phyloP scores from a whole-genome alignment of 1,139 yeast genomes.

The Protomyces lactucae-debilis region DNA sequence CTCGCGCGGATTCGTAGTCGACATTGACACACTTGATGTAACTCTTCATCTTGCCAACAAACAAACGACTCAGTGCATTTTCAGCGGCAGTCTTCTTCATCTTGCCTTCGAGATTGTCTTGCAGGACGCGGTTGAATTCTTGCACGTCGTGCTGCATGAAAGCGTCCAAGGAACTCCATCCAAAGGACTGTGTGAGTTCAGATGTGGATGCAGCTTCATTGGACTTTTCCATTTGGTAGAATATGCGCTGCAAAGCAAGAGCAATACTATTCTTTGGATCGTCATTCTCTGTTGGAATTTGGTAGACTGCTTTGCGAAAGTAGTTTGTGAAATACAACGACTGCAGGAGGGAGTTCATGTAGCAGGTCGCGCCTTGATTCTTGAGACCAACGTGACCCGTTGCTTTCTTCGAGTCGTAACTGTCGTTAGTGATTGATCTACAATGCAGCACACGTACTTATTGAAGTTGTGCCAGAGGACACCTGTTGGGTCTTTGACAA shows the following conservation, averaged over 20 bases:
- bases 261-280: slow-evolving; percentile 59
- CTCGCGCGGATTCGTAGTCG: slow-evolving; percentile 87
- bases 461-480: slow-evolving; percentile 83
- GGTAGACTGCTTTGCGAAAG: slow-evolving; percentile 74
- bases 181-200: slow-evolving; percentile 85
- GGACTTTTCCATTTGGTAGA: slow-evolving; percentile 71
- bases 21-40: slow-evolving; percentile 89
- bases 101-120: slow-evolving; percentile 87
- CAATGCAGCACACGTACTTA: slow-evolving; percentile 31
- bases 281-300: slow-evolving; percentile 72
- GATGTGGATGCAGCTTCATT: slow-evolving; percentile 73
- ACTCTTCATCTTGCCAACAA: slow-evolving; percentile 96
- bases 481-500: slow-evolving; percentile 85
- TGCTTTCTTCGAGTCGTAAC: slow-evolving; percentile 74
- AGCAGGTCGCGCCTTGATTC: slow-evolving; percentile 98
- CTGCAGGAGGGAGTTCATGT: slow-evolving; percentile 83
- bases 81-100: slow-evolving; percentile 90
- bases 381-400: slow-evolving; percentile 91
- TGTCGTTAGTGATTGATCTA: slow-evolving; percentile 39
- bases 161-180: slow-evolving; percentile 96
- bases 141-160: slow-evolving; percentile 98
- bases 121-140: slow-evolving; percentile 86
- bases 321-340: slow-evolving; percentile 80
- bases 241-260: slow-evolving; percentile 78
- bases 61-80: slow-evolving; percentile 68